Evolutionary conservation across 192 early-diverging fungal species (phyloP).

Genomic region (Neocallimastix lanati): DNA sequence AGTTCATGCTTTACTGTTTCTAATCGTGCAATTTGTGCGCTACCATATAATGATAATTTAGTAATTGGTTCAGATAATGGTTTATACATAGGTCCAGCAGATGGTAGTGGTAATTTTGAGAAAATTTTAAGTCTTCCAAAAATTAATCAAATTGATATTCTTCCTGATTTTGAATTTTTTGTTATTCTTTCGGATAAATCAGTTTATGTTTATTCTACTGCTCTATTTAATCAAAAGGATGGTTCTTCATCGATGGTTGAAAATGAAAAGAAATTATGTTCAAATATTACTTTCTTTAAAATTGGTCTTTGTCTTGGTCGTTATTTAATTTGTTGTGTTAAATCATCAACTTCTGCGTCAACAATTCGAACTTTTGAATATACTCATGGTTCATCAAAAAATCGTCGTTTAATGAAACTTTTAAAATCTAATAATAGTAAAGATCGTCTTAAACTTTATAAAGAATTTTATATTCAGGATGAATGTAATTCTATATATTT

Average conservation of each 20-base stretch:
- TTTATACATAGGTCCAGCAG: slow-evolving; percentile 52
- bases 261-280: slow-evolving; percentile 25
- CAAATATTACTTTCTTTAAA: slow-evolving; percentile 53
- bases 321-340: slow-evolving; percentile 46
- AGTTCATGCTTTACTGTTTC: slow-evolving; percentile 19
- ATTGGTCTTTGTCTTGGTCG: slow-evolving; percentile 37
- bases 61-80: slow-evolving; percentile 74
- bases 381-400: background rate
- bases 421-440: background rate
- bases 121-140: slow-evolving; percentile 46
- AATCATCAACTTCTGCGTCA: slow-evolving; percentile 52
- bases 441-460: background rate
- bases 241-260: background rate
- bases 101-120: slow-evolving; percentile 8
- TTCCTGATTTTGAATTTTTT: slow-evolving; percentile 61
- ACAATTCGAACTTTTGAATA: slow-evolving; percentile 1
- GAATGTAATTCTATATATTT: background rate
- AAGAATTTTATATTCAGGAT: background rate
- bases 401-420: background rate
- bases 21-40: slow-evolving; percentile 36
- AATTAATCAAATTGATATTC: slow-evolving; percentile 70
- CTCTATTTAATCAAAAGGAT: background rate
- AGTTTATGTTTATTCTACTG: background rate
- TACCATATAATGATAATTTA: slow-evolving; percentile 34
- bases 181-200: slow-evolving; percentile 60